Conservation (phyloP, 1,284 basidiomycete genomes). For the Taiwanofungus camphoratus region DNA sequence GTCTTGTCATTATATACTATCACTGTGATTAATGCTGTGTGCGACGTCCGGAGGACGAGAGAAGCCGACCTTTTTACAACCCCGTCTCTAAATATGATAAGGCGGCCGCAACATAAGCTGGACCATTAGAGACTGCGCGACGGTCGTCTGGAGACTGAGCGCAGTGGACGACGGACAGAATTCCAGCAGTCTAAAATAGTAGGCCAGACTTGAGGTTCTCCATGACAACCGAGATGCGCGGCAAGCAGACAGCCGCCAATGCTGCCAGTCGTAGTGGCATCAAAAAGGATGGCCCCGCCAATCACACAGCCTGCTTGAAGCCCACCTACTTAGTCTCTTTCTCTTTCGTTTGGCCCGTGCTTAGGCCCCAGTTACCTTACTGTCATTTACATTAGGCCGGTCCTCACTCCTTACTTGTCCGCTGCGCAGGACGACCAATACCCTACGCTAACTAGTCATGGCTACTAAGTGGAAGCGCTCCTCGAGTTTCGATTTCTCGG, state of each 20-base stretch:
- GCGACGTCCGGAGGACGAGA: too few relatives aligned
- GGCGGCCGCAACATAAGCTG: too few relatives aligned
- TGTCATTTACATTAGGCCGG: constrained; percentile 44
- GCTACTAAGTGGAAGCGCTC: constrained; percentile 36
- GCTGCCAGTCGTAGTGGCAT: constrained; percentile 5
- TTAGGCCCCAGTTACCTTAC: constrained; percentile 28
- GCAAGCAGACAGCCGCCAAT: too few relatives aligned
- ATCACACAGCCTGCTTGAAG: constrained; percentile 3
- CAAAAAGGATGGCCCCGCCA: constrained; percentile 8
- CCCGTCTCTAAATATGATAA: too few relatives aligned
- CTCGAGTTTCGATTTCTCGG: constrained; percentile 70
- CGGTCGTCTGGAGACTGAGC: too few relatives aligned
- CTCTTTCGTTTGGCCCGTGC: constrained; percentile 17
- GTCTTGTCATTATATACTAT: too few relatives aligned
- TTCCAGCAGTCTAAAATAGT: too few relatives aligned
- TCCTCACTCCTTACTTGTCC: constrained; percentile 28
- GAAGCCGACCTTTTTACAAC: too few relatives aligned
- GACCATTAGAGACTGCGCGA: too few relatives aligned
- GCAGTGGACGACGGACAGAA: too few relatives aligned
- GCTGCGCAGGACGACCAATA: constrained; percentile 31
- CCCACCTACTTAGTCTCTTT: constrained; percentile 7
- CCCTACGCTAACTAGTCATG: constrained; percentile 15
- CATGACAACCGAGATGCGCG: constrained; percentile 15
- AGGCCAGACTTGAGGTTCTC: not conserved
- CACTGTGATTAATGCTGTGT: too few relatives aligned